Evolutionary conservation across 768 basidiomycete genomes (phyloP), one percentile per base, ranked within the genome.

Genomic region (Lactarius tabidus): DNA sequence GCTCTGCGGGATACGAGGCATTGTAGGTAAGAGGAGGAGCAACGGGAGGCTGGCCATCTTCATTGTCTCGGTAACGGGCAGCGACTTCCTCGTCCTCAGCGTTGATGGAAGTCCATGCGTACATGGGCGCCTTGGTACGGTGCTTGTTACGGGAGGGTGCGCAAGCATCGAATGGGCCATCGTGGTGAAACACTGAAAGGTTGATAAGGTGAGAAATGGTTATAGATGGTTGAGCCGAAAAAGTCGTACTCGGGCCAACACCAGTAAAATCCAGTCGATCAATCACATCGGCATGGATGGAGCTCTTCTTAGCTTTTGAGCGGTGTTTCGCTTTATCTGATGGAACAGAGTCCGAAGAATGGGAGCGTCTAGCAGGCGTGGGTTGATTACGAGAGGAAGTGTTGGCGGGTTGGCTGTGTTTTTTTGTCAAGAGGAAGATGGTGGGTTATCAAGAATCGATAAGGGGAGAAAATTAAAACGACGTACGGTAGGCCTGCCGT

Each of bases 81-180:
- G 75, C 78, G 45, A 76, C 74, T 67, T 79, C 77, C 59, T 79
- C 73, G 6, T 78, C 75, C 41, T 82, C 81, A n/a, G 72, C 65
- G 6, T 67, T 71, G 8, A 73, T 71, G 12, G 69, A 69, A 7
- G 72, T 80, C 91, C 90, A 95, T 31, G 92, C 90, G 68, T 86
- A 80, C 85, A 95, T 88, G 55, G 92, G 92, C 12, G 93, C 92
- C 72, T 85, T 87, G 72, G 81, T 84, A 69, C 83, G 86, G 70
- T 90, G 85, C 54, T 85, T 84, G 78, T 95, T 95, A 72, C 93
- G 89, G 55, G 92, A 93, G 1, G 92, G 92, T 2, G 92, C 92
- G 73, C 91, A 93, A 33, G 92, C 93, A 73, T 95, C 92, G 74
- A 94, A 95, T 15, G 92, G 93, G 35, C 92, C 92, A 71, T 94